Conservation (phyloP, 495 filamentous ascomycete genomes). For the Penicillium taxi region DNA sequence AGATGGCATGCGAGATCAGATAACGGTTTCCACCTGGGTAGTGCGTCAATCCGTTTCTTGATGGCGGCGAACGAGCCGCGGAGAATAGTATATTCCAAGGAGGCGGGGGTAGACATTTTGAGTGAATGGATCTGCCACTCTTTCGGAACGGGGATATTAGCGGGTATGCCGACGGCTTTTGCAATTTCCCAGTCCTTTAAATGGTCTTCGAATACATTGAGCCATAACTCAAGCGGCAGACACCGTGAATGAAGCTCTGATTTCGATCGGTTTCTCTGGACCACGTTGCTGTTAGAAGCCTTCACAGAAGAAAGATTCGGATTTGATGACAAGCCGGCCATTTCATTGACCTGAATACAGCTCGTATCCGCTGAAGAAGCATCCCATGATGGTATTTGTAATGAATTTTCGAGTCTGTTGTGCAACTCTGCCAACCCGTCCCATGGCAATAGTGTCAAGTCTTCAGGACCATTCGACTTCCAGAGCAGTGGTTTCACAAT, state of each 20-base stretch:
- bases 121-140: constrained; percentile 59
- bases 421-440: constrained; percentile 57
- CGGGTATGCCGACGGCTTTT: constrained; percentile 68
- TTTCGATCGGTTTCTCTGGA: constrained; percentile 21
- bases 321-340: constrained; percentile 3
- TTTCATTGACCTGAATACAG: neutral
- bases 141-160: constrained; percentile 60
- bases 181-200: constrained; percentile 86
- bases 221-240: constrained; percentile 81
- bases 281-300: constrained; percentile 54
- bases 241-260: constrained; percentile 17
- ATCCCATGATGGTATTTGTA: constrained; percentile 22
- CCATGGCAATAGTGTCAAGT: constrained; percentile 51
- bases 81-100: constrained; percentile 75
- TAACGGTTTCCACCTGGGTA: constrained; percentile 61
- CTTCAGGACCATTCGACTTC: constrained; percentile 51
- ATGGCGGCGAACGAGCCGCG: constrained; percentile 58
- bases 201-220: constrained; percentile 69
- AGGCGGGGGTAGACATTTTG: constrained; percentile 44
- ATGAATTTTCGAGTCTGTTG: constrained; percentile 52
- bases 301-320: constrained; percentile 29
- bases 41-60: constrained; percentile 57
- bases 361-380: constrained; percentile 1
- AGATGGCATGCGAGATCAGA: constrained; percentile 77
- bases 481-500: constrained; percentile 65